Evolutionary conservation across 2,329 filamentous ascomycete species (phyloP).

Genomic region (Cladorrhinum sp.): DNA sequence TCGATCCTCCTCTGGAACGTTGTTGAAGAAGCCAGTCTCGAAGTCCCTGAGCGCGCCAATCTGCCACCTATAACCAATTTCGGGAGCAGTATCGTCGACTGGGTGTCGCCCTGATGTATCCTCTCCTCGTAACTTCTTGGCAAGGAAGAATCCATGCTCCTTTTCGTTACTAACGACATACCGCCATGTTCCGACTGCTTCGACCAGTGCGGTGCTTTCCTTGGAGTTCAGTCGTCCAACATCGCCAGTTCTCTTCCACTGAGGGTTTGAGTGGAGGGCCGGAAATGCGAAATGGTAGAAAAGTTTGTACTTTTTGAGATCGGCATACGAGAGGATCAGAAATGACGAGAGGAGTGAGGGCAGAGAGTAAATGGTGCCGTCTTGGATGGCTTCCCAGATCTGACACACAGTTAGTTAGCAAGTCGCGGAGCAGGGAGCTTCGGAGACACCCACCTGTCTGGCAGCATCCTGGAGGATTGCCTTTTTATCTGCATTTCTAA

Average conservation of each 20-base stretch:
- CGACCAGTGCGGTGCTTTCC: slow-evolving; percentile 77
- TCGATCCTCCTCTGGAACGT: slow-evolving; percentile 66
- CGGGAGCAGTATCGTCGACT: slow-evolving; percentile 49
- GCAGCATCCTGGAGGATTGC: slow-evolving; percentile 76
- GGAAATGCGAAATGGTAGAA: slow-evolving; percentile 99
- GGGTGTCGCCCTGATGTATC: slow-evolving; percentile 39
- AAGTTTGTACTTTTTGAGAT: slow-evolving; percentile 96
- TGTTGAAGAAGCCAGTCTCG: slow-evolving; percentile 83
- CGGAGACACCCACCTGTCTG: slow-evolving; percentile 58
- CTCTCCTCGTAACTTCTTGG: slow-evolving; percentile 62
- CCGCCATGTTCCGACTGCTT: slow-evolving; percentile 82
- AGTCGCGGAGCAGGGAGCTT: slow-evolving; percentile 12
- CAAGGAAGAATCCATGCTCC: slow-evolving; percentile 95
- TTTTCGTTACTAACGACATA: slow-evolving; percentile 71
- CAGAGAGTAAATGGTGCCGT: slow-evolving; percentile 93
- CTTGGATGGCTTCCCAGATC: slow-evolving; percentile 97
- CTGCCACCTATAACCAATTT: slow-evolving; percentile 69
- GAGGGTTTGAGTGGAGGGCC: slow-evolving; percentile 81
- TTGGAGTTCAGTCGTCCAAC: slow-evolving; percentile 56
- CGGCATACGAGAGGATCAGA: slow-evolving; percentile 84
- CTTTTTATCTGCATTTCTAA: slow-evolving; percentile 76
- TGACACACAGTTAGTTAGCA: slow-evolving; percentile 38
- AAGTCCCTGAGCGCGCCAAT: slow-evolving; percentile 73
- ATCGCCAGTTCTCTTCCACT: slow-evolving; percentile 66
- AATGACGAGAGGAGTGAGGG: slow-evolving; percentile 90